Percentiles rank a stretch among this genome's conserved stretches.
phyloP scores from a whole-genome alignment of 768 basidiomycete species.

The Termitomyces sp. region DNA sequence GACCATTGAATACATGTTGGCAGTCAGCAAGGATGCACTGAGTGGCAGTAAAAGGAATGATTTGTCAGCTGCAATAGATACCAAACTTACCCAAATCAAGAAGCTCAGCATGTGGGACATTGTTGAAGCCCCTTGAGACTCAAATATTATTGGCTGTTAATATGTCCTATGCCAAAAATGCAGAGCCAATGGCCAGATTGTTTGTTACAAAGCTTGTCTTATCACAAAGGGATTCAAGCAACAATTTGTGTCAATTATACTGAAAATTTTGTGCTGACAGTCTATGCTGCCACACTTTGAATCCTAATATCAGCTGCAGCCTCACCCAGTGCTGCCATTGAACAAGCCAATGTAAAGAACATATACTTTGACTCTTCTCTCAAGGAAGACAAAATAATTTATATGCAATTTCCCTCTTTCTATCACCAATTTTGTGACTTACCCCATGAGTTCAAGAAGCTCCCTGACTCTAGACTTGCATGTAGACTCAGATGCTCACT shows the following conservation, averaged over 20 bases:
- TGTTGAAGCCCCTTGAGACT: not conserved
- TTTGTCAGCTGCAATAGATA: not conserved
- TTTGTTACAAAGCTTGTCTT: not conserved
- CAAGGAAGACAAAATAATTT: too few relatives aligned
- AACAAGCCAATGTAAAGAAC: not conserved
- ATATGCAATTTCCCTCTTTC: too few relatives aligned
- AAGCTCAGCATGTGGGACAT: not conserved
- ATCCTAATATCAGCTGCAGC: not conserved
- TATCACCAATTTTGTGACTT: not conserved
- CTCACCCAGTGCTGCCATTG: not conserved
- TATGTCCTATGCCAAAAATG: not conserved
- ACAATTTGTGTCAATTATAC: too few relatives aligned
- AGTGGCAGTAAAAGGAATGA: not conserved
- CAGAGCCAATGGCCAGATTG: too few relatives aligned
- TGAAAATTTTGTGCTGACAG: too few relatives aligned
- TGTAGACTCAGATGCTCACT: too few relatives aligned
- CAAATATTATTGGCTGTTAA: not conserved
- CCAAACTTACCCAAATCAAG: not conserved
- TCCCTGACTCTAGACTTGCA: not conserved
- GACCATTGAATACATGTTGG: too few relatives aligned
- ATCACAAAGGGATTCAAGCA: too few relatives aligned
- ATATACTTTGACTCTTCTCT: too few relatives aligned
- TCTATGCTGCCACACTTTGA: too few relatives aligned
- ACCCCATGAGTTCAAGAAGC: not conserved
- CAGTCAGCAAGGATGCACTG: not conserved